phyloP scores from a whole-genome alignment of 1,284 basidiomycete genomes.

The Ganoderma lingzhi region DNA sequence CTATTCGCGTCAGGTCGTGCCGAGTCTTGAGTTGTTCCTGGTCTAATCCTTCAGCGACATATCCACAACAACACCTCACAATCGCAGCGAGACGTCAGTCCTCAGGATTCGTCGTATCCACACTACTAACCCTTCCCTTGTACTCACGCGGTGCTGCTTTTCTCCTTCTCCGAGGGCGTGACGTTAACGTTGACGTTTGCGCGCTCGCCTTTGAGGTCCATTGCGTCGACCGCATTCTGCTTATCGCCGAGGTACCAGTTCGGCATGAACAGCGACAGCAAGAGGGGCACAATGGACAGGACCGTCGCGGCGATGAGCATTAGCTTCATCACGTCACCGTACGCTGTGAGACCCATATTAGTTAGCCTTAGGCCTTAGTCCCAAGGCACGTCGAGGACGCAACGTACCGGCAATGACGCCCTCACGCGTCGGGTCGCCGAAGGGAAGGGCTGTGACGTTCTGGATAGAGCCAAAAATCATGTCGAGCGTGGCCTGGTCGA shows the following conservation, averaged over 20 bases:
- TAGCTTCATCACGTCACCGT: slow-evolving; percentile 62
- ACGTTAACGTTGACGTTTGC: not conserved
- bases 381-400: not conserved
- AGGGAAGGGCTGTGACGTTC: slow-evolving; percentile 51
- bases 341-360: slow-evolving; percentile 45
- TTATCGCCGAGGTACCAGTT: slow-evolving; percentile 41
- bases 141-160: not conserved
- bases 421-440: slow-evolving; percentile 60
- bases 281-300: slow-evolving; percentile 38
- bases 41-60: too few relatives aligned
- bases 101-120: too few relatives aligned
- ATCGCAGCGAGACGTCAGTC: too few relatives aligned
- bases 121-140: too few relatives aligned
- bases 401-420: slow-evolving; percentile 61
- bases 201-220: slow-evolving; percentile 5
- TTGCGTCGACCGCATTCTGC: slow-evolving; percentile 39
- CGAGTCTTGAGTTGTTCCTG: too few relatives aligned
- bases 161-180: not conserved
- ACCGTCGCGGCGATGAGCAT: slow-evolving; percentile 53
- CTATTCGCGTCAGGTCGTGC: too few relatives aligned
- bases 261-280: slow-evolving; percentile 39
- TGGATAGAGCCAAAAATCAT: slow-evolving; percentile 61
- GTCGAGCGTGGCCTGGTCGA: slow-evolving; percentile 46
- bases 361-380: not conserved
- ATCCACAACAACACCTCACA: too few relatives aligned